phyloP scores from a whole-genome alignment of 1,139 yeast genomes.

The Suhomyces choctaworum region DNA sequence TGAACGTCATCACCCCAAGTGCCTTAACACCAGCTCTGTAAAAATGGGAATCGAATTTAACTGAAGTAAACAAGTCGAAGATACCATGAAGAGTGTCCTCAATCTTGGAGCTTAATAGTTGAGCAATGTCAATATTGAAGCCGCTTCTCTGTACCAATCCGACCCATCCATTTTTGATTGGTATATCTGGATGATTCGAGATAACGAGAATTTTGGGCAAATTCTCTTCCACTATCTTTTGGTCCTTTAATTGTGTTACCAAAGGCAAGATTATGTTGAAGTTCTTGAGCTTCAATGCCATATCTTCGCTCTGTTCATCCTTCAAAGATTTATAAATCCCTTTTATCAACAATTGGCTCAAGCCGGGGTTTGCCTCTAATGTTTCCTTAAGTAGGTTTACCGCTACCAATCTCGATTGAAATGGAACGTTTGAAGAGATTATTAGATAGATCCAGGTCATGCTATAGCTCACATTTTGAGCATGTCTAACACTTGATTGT shows the following conservation, averaged over 20 bases:
- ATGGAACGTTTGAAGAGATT: conserved; percentile 37
- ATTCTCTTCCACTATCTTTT: conserved; percentile 23
- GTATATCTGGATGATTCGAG: conserved; percentile 50
- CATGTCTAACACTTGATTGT: conserved; percentile 16
- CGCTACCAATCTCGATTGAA: conserved; percentile 34
- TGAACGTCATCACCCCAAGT: conserved; percentile 66
- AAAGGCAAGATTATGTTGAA: conserved; percentile 46
- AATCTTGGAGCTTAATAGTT: conserved; percentile 42
- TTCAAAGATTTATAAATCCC: conserved; percentile 19
- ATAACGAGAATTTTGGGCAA: conserved; percentile 50
- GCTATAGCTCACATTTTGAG: conserved; percentile 21
- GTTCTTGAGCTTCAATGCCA: conserved; percentile 23
- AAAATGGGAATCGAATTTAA: conserved; percentile 22
- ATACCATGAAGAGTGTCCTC: conserved; percentile 19
- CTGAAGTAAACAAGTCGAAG: conserved; percentile 2
- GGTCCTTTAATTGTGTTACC: conserved; percentile 39
- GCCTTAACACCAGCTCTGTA: conserved; percentile 55
- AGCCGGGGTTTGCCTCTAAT: conserved; percentile 18
- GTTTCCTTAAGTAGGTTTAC: conserved; percentile 26
- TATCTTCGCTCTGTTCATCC: conserved; percentile 18
- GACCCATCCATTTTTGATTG: conserved; percentile 71
- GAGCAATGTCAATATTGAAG: conserved; percentile 60
- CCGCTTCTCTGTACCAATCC: conserved; percentile 62
- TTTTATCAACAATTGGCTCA: conserved; percentile 19
- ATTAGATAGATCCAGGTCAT: conserved; percentile 47